Percentiles rank a stretch among this genome's conserved stretches.
These are phyloP conservation scores for Xylaria sp. DNA, from an alignment of 2,329 filamentous ascomycete genomes.

Conservation along the genomic window DNA sequence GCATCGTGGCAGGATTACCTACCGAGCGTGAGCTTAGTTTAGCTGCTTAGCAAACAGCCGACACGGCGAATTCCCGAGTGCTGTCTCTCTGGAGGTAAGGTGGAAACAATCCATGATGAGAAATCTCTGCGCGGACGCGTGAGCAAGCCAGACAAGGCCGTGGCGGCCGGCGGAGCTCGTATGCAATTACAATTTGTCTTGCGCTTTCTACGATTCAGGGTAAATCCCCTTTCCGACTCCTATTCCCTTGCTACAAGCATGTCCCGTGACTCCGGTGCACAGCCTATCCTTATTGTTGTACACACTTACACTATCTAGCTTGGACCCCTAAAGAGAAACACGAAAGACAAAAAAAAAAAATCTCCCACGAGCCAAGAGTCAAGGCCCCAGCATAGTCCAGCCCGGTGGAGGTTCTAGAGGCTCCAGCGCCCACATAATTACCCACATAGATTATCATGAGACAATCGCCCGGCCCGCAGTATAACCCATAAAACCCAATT, in stretches of 20 bases:
- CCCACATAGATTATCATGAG: slow-evolving; percentile 35
- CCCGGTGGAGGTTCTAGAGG: slow-evolving; percentile 34
- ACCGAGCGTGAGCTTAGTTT: slow-evolving; percentile 23
- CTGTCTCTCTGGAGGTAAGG: slow-evolving; percentile 1
- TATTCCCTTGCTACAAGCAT: neutral
- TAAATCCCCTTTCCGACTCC: slow-evolving; percentile 22
- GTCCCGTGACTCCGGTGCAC: slow-evolving; percentile 21
- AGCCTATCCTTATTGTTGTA: slow-evolving; percentile 10
- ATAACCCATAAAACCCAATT: slow-evolving; percentile 25
- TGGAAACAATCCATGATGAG: slow-evolving; percentile 15
- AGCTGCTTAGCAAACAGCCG: slow-evolving; percentile 16
- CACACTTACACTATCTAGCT: neutral
- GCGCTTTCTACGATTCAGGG: slow-evolving; percentile 29
- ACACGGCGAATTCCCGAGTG: slow-evolving; percentile 13
- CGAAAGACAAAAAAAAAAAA: slow-evolving; percentile 14
- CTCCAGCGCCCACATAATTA: slow-evolving; percentile 26
- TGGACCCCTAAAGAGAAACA: slow-evolving; percentile 26
- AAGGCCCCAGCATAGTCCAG: slow-evolving; percentile 23
- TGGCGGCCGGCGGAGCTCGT: slow-evolving; percentile 31
- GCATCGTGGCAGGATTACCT: slow-evolving; percentile 12
- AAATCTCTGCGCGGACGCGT: slow-evolving; percentile 37
- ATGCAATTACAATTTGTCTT: slow-evolving; percentile 35
- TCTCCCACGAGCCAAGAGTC: slow-evolving; percentile 26
- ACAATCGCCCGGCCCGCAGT: slow-evolving; percentile 15
- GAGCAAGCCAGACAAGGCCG: slow-evolving; percentile 35